These are phyloP conservation scores for Dactylonectria estremocensis DNA, from an alignment of 2,329 filamentous ascomycete genomes.

Conservation along the genomic window DNA sequence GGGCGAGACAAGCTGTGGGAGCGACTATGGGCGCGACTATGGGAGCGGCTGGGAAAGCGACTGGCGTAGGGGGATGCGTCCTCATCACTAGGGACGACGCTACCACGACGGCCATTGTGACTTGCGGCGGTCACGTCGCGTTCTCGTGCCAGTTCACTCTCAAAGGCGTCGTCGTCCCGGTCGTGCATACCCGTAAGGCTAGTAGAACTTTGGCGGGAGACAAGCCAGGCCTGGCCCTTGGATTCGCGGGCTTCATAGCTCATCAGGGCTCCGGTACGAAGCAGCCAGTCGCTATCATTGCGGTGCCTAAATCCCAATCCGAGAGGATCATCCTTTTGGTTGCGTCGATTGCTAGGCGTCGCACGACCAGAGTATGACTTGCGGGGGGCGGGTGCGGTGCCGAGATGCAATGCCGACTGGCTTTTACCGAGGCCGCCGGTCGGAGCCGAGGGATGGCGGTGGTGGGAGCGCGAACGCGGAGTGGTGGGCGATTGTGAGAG, in stretches of 20 bases:
- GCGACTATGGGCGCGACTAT: constrained; percentile 64
- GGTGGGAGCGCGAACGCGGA: constrained; percentile 63
- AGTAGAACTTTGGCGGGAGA: constrained; percentile 76
- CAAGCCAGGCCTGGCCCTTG: constrained; percentile 79
- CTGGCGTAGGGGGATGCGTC: constrained; percentile 58
- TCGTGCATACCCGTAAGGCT: constrained; percentile 69
- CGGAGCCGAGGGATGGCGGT: constrained; percentile 58
- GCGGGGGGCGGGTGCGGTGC: constrained; percentile 42
- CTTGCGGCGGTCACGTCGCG: constrained; percentile 60
- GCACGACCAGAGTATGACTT: constrained; percentile 50
- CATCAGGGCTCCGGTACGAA: constrained; percentile 74
- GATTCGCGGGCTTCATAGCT: constrained; percentile 74
- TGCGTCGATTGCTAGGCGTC: constrained; percentile 53
- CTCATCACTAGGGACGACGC: constrained; percentile 57
- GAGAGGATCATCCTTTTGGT: constrained; percentile 48
- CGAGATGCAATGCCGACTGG: constrained; percentile 74
- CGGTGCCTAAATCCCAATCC: constrained; percentile 54
- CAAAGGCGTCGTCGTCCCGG: constrained; percentile 67
- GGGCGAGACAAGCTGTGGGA: constrained; percentile 53
- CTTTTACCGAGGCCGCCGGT: constrained; percentile 67
- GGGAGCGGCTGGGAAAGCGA: constrained; percentile 64
- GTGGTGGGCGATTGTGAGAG: constrained; percentile 71
- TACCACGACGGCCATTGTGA: constrained; percentile 64
- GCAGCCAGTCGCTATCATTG: constrained; percentile 75
- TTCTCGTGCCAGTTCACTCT: constrained; percentile 67